Evolutionary conservation across 352 stramenopile genomes (phyloP), one percentile per base, ranked within the genome.

Genomic region (Phytophthora melonis): DNA sequence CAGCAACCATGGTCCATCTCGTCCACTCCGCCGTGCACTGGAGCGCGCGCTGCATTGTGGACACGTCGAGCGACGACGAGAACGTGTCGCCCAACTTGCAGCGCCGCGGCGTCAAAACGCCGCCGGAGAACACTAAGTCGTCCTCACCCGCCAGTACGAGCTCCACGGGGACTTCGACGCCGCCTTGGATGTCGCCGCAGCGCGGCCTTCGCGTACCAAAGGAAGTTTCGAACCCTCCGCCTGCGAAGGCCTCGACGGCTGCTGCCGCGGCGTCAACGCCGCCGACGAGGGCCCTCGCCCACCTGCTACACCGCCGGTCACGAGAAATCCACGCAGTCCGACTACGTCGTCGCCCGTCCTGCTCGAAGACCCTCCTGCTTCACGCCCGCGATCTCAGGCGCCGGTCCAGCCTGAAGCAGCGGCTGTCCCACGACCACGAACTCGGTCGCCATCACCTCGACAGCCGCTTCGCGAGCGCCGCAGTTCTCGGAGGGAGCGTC

Each of bases 1-100:
- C 47, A 66, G 47, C 2, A 43, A 58, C n/a, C 7, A 52, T 66
- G 45, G 59, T 58, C 23, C 19, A 58, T 55, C 10, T 43, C 34
- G 10, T 43, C 34, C 34, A 43, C 34, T 58, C 59, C 3, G 47
- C 59, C 13, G 14, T 41, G 18, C 53, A 58, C 11, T 66, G 59
- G 45, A 21, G 19, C 19, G 19, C 50, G 30, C 59, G 59, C 14
- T 66, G 59, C 59, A 25, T 66, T 13, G 10, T 16, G 8, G 47
- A 58, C 27, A 39, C 47, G n/a, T 49, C 32, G 2, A 58, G 30
- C 14, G 27, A 66, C 19, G 59, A 52, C 14, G 27, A 66, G 14
- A 66, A 66, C 47, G 49, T 21, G 11, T 16, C n/a, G n/a, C n/a
- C n/a, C n/a, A n/a, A n/a, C n/a, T n/a, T n/a, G n/a, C n/a, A n/a